Evolutionary conservation across 1,139 yeast genomes (phyloP).

Genomic region (Tardiomyces depauwii): DNA sequence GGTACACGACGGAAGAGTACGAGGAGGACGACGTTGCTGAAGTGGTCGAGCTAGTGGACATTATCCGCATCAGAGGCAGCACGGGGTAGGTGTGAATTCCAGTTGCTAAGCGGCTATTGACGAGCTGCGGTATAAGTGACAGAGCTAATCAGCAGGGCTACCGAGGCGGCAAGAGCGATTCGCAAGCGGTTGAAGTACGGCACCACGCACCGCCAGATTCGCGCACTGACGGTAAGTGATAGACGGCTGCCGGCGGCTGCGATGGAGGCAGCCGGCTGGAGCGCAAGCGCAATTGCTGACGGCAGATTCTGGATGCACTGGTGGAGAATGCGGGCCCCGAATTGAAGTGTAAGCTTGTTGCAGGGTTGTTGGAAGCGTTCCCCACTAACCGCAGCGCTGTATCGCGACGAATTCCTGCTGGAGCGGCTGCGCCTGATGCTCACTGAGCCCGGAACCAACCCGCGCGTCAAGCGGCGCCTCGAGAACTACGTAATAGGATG

Average conservation of each 20-base stretch:
- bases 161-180: constrained; percentile 83
- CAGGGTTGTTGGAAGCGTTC: too few species aligned
- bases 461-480: constrained; percentile 36
- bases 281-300: too few species aligned
- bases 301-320: constrained; percentile 50
- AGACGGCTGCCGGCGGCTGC: too few species aligned
- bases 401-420: constrained; percentile 59
- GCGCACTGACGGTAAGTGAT: constrained; percentile 41
- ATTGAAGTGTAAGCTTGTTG: constrained; percentile 10
- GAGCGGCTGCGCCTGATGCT: constrained; percentile 53
- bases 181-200: constrained; percentile 88
- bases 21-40: constrained; percentile 23
- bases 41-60: constrained; percentile 34
- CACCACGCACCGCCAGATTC: constrained; percentile 42
- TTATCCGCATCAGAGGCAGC: constrained; percentile 28
- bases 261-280: too few species aligned
- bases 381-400: constrained; percentile 30
- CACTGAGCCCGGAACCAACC: constrained; percentile 32
- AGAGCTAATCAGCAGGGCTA: constrained; percentile 31
- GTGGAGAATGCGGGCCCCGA: constrained; percentile 62
- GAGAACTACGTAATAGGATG: constrained; percentile 49
- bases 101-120: too few species aligned
- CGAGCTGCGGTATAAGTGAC: too few species aligned
- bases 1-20: constrained; percentile 25
- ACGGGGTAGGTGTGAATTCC: constrained; percentile 1